phyloP scores from a whole-genome alignment of 495 filamentous ascomycete genomes.

The Penicillium coprophilum region DNA sequence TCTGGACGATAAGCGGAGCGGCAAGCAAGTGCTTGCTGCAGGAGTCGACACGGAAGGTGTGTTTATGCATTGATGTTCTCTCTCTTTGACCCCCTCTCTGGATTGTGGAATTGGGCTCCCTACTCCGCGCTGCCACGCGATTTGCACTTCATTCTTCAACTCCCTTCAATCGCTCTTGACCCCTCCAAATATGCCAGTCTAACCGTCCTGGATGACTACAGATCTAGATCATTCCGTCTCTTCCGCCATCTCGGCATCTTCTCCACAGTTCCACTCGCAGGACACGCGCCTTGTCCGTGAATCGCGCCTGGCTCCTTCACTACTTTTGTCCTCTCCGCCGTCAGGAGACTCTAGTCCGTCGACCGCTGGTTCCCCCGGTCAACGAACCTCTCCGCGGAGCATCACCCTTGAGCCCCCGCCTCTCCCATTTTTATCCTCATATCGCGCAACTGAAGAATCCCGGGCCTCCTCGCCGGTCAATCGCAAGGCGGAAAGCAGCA shows the following conservation, averaged over 20 bases:
- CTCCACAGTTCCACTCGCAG: constrained; percentile 36
- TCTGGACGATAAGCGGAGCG: constrained; percentile 53
- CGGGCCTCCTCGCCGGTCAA: constrained; percentile 44
- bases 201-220: constrained; percentile 22
- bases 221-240: constrained; percentile 45
- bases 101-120: constrained; percentile 14
- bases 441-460: constrained; percentile 38
- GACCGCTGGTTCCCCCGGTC: constrained; percentile 39
- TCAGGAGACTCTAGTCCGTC: constrained; percentile 43
- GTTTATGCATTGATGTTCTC: constrained; percentile 25
- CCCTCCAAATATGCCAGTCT: constrained; percentile 21
- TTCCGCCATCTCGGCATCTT: constrained; percentile 43
- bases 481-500: constrained; percentile 44
- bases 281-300: constrained; percentile 33
- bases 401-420: constrained; percentile 34
- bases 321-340: constrained; percentile 36
- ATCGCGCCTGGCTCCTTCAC: constrained; percentile 34
- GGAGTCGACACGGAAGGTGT: constrained; percentile 53
- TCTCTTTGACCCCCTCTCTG: not conserved
- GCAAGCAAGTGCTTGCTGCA: constrained; percentile 58
- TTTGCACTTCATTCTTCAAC: constrained; percentile 13
- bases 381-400: constrained; percentile 31
- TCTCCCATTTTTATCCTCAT: constrained; percentile 37
- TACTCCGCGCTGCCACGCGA: constrained; percentile 24
- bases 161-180: constrained; percentile 11